Percentiles rank a stretch among this genome's conserved stretches.
These are phyloP conservation scores for Kalmusia sp. DNA, from an alignment of 2,329 filamentous ascomycete genomes.

Conservation along the genomic window DNA sequence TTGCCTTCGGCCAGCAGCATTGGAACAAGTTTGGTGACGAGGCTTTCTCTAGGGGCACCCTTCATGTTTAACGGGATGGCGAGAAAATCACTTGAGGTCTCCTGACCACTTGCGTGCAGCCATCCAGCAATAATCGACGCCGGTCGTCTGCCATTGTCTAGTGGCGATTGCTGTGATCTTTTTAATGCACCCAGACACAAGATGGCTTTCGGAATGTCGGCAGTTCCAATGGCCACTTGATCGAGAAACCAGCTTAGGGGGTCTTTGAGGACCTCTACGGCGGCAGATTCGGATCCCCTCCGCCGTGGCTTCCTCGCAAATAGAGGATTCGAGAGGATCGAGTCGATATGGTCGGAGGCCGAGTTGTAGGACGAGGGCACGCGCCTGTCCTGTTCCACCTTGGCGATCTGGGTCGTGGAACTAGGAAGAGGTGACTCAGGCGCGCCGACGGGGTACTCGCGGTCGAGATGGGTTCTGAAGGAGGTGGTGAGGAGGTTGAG, in stretches of 20 bases:
- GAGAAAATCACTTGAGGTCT: slow-evolving; percentile 36
- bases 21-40: slow-evolving; percentile 28
- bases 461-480: slow-evolving; percentile 69
- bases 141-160: slow-evolving; percentile 16
- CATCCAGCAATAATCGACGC: slow-evolving; percentile 35
- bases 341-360: slow-evolving; percentile 56
- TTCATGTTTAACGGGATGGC: slow-evolving; percentile 15
- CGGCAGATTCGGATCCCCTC: slow-evolving; percentile 33
- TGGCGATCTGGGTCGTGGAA: slow-evolving; percentile 13
- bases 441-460: slow-evolving; percentile 55
- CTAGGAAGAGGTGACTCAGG: slow-evolving; percentile 11
- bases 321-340: slow-evolving; percentile 60
- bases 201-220: slow-evolving; percentile 46
- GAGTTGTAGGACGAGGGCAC: slow-evolving; percentile 45
- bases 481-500: slow-evolving; percentile 67
- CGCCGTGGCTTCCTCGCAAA: slow-evolving; percentile 47
- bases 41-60: slow-evolving; percentile 8
- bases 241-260: slow-evolving; percentile 51
- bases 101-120: slow-evolving; percentile 37
- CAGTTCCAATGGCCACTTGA: slow-evolving; percentile 47
- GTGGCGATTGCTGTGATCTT: slow-evolving; percentile 8
- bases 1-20: slow-evolving; percentile 32
- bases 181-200: slow-evolving; percentile 47
- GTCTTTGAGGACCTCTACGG: slow-evolving; percentile 37
- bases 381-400: slow-evolving; percentile 13